A percentile compares a stretch with the other conserved stretches of the same genome.
These are phyloP conservation scores for Physcia stellaris DNA, from an alignment of 495 filamentous ascomycete genomes.

Conservation along the genomic window DNA sequence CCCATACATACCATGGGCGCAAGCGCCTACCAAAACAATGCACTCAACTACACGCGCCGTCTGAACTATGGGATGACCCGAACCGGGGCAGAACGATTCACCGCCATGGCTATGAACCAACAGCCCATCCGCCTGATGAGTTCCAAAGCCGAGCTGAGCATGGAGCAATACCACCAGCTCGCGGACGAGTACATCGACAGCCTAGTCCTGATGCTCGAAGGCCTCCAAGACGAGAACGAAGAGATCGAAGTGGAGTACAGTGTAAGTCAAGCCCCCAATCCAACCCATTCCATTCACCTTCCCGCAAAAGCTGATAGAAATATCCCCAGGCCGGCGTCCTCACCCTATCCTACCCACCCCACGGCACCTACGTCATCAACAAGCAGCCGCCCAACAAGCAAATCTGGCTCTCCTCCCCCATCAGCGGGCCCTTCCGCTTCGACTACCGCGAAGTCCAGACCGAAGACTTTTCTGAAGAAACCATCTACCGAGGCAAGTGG, in stretches of 20 bases:
- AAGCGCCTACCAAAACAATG: too few relatives aligned
- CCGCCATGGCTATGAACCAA: too few relatives aligned
- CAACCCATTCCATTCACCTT: constrained; percentile 2
- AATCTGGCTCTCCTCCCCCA: constrained; percentile 89
- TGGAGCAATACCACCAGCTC: constrained; percentile 33
- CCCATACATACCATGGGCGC: too few relatives aligned
- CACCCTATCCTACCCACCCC: constrained; percentile 47
- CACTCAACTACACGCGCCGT: too few relatives aligned
- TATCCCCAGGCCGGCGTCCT: constrained; percentile 69
- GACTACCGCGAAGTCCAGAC: too few relatives aligned
- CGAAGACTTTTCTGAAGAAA: too few relatives aligned
- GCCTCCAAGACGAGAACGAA: constrained; percentile 27
- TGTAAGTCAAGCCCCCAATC: constrained; percentile 22
- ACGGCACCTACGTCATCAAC: constrained; percentile 83
- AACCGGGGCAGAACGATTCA: too few relatives aligned
- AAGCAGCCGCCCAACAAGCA: constrained; percentile 97
- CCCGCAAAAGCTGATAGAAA: constrained; percentile 10
- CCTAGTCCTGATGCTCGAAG: constrained; percentile 32
- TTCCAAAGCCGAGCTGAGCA: too few relatives aligned
- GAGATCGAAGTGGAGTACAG: constrained; percentile 46
- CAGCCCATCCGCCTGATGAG: too few relatives aligned
- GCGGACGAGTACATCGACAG: constrained; percentile 37
- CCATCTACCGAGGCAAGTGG: too few relatives aligned
- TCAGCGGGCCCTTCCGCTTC: constrained; percentile 84
- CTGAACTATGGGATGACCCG: too few relatives aligned